phyloP scores from a whole-genome alignment of 108 stramenopile species.

The Hondaea fermentalgiana region DNA sequence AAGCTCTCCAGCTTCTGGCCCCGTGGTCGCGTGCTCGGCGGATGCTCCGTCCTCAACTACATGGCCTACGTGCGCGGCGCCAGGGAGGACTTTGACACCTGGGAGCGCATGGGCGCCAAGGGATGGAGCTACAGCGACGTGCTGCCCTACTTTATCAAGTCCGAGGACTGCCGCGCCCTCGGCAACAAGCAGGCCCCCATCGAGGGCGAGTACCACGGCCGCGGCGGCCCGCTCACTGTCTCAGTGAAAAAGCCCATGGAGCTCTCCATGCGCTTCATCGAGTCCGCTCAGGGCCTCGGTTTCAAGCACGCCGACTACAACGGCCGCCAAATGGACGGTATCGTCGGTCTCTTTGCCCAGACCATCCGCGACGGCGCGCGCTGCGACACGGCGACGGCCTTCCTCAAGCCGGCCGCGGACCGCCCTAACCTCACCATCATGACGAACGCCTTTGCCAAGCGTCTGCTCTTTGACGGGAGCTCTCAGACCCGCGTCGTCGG shows the following conservation, averaged over 20 bases:
- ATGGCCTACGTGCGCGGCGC: constrained; percentile 16
- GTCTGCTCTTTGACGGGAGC: background rate
- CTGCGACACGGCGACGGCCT: constrained; percentile 1
- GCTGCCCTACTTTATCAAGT: background rate
- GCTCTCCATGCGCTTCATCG: background rate
- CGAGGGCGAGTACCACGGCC: background rate
- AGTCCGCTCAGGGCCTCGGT: background rate
- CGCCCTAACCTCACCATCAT: constrained; percentile 4
- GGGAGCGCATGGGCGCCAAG: constrained; percentile 1
- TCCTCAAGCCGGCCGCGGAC: background rate
- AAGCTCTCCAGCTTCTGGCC: background rate
- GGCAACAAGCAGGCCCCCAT: background rate
- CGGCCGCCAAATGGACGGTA: background rate
- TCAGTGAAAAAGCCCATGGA: background rate
- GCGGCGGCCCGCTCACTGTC: background rate
- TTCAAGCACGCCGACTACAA: background rate
- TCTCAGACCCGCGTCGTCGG: background rate
- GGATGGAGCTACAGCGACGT: constrained; percentile 15
- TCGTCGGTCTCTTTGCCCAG: background rate
- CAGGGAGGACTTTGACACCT: background rate
- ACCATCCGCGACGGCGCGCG: background rate
- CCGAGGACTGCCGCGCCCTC: background rate
- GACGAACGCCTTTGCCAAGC: background rate
- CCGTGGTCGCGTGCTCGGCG: background rate
- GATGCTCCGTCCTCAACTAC: constrained; percentile 8